A percentile compares a stretch with the other conserved stretches of the same genome.
Evolutionary conservation across 345 rosid genomes (phyloP).

Genomic region (Populus ilicifolia): DNA sequence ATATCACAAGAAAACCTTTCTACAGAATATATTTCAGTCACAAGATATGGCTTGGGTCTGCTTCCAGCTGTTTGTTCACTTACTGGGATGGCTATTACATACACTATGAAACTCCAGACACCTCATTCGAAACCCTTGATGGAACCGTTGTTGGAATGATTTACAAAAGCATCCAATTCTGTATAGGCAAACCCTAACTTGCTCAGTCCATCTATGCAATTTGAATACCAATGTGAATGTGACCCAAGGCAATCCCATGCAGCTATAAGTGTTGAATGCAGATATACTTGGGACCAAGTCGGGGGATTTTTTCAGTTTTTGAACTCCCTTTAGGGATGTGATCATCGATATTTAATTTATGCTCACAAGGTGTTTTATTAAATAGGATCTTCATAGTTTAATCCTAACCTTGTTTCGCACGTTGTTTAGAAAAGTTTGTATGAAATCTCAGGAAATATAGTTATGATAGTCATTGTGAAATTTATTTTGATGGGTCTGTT

Average conservation of each 20-base stretch:
- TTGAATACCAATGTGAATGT: neutral
- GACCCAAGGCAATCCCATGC: neutral
- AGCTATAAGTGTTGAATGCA: neutral
- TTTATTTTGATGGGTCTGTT: too few species aligned
- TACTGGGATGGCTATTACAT: conserved; percentile 60
- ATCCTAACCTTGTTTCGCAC: neutral
- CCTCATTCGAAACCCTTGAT: conserved; percentile 42
- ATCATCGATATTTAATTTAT: neutral
- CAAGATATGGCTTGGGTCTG: conserved; percentile 83
- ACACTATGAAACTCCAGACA: conserved; percentile 62
- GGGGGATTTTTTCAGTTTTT: neutral
- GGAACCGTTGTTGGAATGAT: conserved; percentile 69
- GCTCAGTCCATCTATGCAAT: neutral
- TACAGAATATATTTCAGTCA: conserved; percentile 41
- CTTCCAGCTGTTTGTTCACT: conserved; percentile 81
- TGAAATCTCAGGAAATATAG: neutral
- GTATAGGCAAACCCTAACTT: neutral
- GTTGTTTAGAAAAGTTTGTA: neutral
- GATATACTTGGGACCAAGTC: neutral
- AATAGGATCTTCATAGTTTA: neutral
- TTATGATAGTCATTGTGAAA: neutral
- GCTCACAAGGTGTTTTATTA: neutral
- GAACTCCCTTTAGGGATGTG: neutral
- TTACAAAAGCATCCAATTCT: neutral
- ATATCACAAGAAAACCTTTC: conserved; percentile 27